Percentiles rank a stretch among this genome's conserved stretches.
phyloP scores from a whole-genome alignment of 345 rosid species.

The Salix arbutifolia region DNA sequence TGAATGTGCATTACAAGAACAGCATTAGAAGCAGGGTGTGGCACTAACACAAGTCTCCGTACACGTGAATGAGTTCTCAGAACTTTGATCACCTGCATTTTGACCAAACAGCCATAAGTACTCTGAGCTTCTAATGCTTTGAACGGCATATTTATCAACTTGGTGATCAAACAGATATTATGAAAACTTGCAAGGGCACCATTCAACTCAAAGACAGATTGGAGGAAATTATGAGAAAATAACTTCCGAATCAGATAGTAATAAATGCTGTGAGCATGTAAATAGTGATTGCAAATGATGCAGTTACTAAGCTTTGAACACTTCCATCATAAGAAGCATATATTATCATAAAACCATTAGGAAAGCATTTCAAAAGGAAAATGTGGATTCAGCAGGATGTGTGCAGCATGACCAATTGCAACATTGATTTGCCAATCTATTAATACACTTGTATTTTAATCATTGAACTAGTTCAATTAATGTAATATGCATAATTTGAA shows the following conservation, averaged over 20 bases:
- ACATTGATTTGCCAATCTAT: too few species aligned
- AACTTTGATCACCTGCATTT: slow-evolving; percentile 67
- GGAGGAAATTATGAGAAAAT: neutral
- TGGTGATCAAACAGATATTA: neutral
- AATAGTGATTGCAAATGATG: neutral
- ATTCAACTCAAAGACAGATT: neutral
- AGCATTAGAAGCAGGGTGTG: neutral
- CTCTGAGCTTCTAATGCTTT: neutral
- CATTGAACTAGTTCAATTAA: too few species aligned
- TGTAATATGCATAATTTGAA: too few species aligned
- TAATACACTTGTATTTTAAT: too few species aligned
- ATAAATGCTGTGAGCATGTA: neutral
- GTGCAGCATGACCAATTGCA: too few species aligned
- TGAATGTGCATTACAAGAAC: neutral
- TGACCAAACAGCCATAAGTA: neutral
- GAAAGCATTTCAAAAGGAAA: too few species aligned
- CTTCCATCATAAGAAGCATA: too few species aligned
- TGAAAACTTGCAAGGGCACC: neutral
- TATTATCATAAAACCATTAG: too few species aligned
- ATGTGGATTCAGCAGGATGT: too few species aligned
- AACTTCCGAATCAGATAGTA: neutral
- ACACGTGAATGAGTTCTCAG: slow-evolving; percentile 70
- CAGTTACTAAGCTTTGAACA: neutral
- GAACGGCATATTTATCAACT: neutral
- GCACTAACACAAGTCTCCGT: slow-evolving; percentile 77